Conservation (phyloP, 202 grass and related monocot genomes). For the Carex arenaria region DNA sequence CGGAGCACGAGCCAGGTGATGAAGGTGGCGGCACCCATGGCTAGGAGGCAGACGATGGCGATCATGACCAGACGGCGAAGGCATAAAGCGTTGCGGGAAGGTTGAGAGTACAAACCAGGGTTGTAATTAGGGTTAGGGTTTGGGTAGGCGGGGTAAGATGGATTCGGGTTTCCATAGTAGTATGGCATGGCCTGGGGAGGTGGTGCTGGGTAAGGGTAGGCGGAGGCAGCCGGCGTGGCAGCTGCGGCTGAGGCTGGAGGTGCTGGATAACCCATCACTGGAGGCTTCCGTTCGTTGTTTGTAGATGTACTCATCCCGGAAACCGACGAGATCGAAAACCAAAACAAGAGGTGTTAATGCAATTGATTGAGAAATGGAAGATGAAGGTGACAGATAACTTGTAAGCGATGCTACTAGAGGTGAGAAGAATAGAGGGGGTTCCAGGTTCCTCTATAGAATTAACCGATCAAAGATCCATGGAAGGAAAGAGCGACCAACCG, state of each 20-base stretch:
- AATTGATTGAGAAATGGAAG: neutral
- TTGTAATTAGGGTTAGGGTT: slow-evolving; percentile 10
- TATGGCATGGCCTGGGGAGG: slow-evolving; percentile 29
- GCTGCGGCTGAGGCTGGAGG: slow-evolving; percentile 22
- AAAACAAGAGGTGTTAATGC: neutral
- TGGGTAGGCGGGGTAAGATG: neutral
- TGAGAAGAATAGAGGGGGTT: neutral
- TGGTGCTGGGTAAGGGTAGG: slow-evolving; percentile 53
- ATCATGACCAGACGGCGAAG: slow-evolving; percentile 57
- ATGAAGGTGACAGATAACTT: slow-evolving; percentile 6
- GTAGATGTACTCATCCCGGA: slow-evolving; percentile 18
- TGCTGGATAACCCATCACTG: slow-evolving; percentile 44
- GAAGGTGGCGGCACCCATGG: slow-evolving; percentile 55
- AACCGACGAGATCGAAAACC: neutral
- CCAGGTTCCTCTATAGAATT: neutral
- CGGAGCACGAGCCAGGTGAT: slow-evolving; percentile 92
- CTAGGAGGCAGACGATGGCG: slow-evolving; percentile 43
- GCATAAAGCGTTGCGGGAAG: slow-evolving; percentile 34
- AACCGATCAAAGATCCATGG: slow-evolving; percentile 7
- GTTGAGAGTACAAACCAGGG: slow-evolving; percentile 2
- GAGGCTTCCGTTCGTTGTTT: slow-evolving; percentile 20
- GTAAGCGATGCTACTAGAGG: neutral
- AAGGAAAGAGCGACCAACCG: neutral
- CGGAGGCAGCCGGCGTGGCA: slow-evolving; percentile 28
- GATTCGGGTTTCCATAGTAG: slow-evolving; percentile 18